These are phyloP conservation scores for Boletus rufocinnamomeus DNA, from an alignment of 768 basidiomycete species.

Conservation along the genomic window DNA sequence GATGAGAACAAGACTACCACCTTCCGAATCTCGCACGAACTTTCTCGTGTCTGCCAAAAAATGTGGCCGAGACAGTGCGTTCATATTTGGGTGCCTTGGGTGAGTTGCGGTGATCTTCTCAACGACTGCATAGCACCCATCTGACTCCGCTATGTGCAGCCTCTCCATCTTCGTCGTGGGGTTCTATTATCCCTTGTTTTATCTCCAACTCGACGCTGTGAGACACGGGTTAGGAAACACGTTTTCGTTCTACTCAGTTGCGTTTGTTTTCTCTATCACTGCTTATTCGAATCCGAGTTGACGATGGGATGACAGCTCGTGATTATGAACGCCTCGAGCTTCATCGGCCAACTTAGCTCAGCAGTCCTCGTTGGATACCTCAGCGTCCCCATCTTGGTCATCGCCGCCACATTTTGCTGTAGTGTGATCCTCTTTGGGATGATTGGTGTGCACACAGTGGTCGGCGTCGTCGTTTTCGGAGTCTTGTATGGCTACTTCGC, in stretches of 20 bases:
- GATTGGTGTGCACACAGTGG: slow-evolving; percentile 43
- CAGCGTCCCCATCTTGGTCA: slow-evolving; percentile 41
- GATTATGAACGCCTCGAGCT: slow-evolving; percentile 56
- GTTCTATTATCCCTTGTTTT: slow-evolving; percentile 59
- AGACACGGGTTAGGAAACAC: slow-evolving; percentile 45
- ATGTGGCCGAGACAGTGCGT: slow-evolving; percentile 28
- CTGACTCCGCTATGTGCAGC: slow-evolving; percentile 10
- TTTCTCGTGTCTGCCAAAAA: slow-evolving; percentile 27
- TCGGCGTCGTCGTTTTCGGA: slow-evolving; percentile 44
- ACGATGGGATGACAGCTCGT: slow-evolving; percentile 41
- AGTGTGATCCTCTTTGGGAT: slow-evolving; percentile 48
- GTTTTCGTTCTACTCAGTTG: slow-evolving; percentile 62
- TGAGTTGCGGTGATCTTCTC: background rate
- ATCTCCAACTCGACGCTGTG: slow-evolving; percentile 56
- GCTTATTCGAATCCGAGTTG: background rate
- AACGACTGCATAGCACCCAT: background rate
- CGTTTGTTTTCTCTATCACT: slow-evolving; percentile 9
- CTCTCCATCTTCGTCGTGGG: slow-evolving; percentile 40
- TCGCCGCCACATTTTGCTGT: slow-evolving; percentile 41
- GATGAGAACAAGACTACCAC: slow-evolving; percentile 42
- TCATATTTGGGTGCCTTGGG: slow-evolving; percentile 33
- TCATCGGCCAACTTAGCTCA: slow-evolving; percentile 56
- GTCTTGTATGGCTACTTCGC: slow-evolving; percentile 53
- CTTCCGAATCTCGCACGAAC: slow-evolving; percentile 30
- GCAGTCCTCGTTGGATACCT: slow-evolving; percentile 44